Conservation (phyloP, 208 protist genomes). For the Herpetomonas samuelpessoai region DNA sequence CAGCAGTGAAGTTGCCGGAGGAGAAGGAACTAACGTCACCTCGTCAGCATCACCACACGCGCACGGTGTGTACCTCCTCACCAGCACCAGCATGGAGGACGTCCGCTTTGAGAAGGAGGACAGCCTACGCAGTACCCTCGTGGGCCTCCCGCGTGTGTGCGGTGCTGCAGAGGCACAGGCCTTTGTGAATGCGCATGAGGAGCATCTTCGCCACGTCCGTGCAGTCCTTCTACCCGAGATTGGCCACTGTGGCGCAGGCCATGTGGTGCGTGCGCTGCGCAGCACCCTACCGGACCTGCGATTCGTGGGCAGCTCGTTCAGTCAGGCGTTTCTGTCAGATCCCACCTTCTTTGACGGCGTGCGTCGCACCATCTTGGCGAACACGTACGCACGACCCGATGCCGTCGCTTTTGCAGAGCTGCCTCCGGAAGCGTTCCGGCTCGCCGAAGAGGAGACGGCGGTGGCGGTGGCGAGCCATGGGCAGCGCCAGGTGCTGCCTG, state of each 20-base stretch:
- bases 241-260: constrained; percentile 20
- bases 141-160: constrained; percentile 50
- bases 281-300: constrained; percentile 32
- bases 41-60: too few species aligned
- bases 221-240: constrained; percentile 55
- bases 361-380: constrained; percentile 39
- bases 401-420: constrained; percentile 27
- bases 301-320: constrained; percentile 51
- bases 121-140: constrained; percentile 33
- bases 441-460: constrained; percentile 27
- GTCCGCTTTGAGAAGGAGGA: constrained; percentile 28
- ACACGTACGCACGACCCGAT: constrained; percentile 18
- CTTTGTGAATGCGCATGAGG: constrained; percentile 43
- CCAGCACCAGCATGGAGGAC: constrained; percentile 46
- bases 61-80: constrained; percentile 54
- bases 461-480: neutral
- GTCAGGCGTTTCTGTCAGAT: constrained; percentile 56
- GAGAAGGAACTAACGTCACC: neutral
- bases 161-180: constrained; percentile 26
- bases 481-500: neutral
- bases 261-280: constrained; percentile 36
- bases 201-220: constrained; percentile 33
- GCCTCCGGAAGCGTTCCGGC: constrained; percentile 13
- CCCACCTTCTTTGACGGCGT: constrained; percentile 61
- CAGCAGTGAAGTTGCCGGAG: neutral